Evolutionary conservation across 768 basidiomycete genomes (phyloP).

Genomic region (Pseudohyphozyma bogoriensis): DNA sequence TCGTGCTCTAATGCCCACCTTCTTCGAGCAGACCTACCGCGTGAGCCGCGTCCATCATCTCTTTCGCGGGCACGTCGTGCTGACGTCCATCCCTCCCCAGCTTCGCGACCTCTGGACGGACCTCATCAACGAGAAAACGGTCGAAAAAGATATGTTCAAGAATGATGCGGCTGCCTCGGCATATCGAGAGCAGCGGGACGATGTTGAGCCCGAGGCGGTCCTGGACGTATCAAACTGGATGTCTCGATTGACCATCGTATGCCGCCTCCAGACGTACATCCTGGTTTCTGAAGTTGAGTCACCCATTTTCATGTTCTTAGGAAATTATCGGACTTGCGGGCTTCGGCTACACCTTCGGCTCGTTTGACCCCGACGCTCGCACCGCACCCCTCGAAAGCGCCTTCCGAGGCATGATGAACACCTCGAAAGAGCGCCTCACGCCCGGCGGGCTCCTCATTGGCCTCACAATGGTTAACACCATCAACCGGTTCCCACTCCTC

Average conservation of each 20-base stretch:
- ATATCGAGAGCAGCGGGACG: background rate
- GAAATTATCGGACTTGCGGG: slow-evolving; percentile 26
- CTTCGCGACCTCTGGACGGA: slow-evolving; percentile 14
- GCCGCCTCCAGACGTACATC: no score
- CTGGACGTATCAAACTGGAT: slow-evolving; percentile 38
- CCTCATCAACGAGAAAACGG: background rate
- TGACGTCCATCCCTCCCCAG: background rate
- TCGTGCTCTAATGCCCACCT: slow-evolving; percentile 19
- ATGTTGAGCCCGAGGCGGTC: slow-evolving; percentile 3
- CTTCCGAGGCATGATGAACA: slow-evolving; percentile 24
- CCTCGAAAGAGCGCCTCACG: background rate
- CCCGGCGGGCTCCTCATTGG: background rate
- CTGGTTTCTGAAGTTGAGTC: no score
- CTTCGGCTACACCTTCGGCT: slow-evolving; percentile 26
- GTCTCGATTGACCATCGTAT: slow-evolving; percentile 34
- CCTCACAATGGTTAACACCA: slow-evolving; percentile 5
- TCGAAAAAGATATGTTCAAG: slow-evolving; percentile 7
- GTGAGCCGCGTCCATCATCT: slow-evolving; percentile 1
- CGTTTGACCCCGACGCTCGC: slow-evolving; percentile 11
- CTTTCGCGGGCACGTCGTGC: no score
- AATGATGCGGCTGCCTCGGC: background rate
- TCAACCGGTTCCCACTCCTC: slow-evolving; percentile 19
- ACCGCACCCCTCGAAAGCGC: slow-evolving; percentile 14
- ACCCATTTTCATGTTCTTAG: background rate
- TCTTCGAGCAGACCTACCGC: slow-evolving; percentile 22